phyloP scores from a whole-genome alignment of 768 basidiomycete species.

The Tephrocybe sp. region DNA sequence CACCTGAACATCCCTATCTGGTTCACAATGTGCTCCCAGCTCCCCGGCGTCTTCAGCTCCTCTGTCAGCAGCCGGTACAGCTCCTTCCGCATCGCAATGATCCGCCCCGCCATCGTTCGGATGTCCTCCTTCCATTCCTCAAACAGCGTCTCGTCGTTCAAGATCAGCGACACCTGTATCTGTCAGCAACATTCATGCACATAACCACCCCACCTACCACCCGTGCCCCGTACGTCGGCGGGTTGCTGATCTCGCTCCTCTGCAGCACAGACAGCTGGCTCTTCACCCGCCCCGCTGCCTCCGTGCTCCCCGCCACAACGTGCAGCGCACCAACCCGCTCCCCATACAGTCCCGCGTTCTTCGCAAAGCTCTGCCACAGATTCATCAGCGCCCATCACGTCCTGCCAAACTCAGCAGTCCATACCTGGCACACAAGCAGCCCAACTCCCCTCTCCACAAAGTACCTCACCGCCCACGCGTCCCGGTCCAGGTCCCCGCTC shows the following conservation, averaged over 20 bases:
- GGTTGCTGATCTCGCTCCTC: slow-evolving; percentile 94
- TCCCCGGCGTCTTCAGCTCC: slow-evolving; percentile 83
- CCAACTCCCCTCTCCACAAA: slow-evolving; percentile 78
- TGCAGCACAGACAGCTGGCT: slow-evolving; percentile 91
- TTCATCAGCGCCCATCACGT: neutral
- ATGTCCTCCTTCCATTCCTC: slow-evolving; percentile 91
- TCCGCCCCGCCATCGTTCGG: slow-evolving; percentile 88
- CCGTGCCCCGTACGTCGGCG: slow-evolving; percentile 88
- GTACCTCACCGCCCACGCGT: slow-evolving; percentile 89
- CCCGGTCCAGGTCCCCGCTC: slow-evolving; percentile 86
- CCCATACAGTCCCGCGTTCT: slow-evolving; percentile 94
- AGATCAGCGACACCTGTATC: slow-evolving; percentile 70
- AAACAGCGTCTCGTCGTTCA: slow-evolving; percentile 74
- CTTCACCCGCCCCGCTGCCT: slow-evolving; percentile 70
- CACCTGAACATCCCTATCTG: slow-evolving; percentile 99
- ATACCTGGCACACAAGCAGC: slow-evolving; percentile 85
- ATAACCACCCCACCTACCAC: slow-evolving; percentile 46
- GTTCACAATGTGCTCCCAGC: slow-evolving; percentile 93
- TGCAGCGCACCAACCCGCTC: slow-evolving; percentile 96
- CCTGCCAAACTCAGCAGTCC: slow-evolving; percentile 18
- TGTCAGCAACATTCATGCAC: slow-evolving; percentile 4
- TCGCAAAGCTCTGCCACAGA: slow-evolving; percentile 80
- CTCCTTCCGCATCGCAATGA: slow-evolving; percentile 88
- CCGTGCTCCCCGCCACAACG: slow-evolving; percentile 62
- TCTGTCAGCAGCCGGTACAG: slow-evolving; percentile 73